These are phyloP conservation scores for Coccomyxa subellipsoidea DNA, from an alignment of 163 green algal species.

Conservation along the genomic window DNA sequence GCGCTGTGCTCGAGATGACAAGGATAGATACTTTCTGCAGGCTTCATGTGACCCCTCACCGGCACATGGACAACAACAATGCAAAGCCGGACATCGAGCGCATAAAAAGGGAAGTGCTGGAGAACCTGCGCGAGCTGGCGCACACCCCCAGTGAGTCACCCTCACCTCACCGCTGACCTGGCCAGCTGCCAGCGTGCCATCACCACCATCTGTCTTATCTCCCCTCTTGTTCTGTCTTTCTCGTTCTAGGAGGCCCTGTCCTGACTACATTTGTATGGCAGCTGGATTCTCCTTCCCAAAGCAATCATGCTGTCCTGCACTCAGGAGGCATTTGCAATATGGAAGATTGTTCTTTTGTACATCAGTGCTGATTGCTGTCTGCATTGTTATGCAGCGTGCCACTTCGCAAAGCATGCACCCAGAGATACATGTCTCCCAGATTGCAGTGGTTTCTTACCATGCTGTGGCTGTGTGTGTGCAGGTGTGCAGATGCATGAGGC, in stretches of 20 bases:
- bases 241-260: not conserved
- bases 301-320: too few relatives aligned
- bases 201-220: not conserved
- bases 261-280: too few relatives aligned
- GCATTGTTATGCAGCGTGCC: too few relatives aligned
- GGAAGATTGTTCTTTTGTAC: too few relatives aligned
- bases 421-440: too few relatives aligned
- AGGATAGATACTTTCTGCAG: too few relatives aligned
- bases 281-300: too few relatives aligned
- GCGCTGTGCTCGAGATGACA: too few relatives aligned
- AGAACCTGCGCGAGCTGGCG: conserved; percentile 56
- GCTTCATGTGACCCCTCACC: not conserved
- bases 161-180: not conserved
- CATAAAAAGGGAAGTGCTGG: conserved; percentile 58
- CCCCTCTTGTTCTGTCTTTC: not conserved
- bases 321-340: too few relatives aligned
- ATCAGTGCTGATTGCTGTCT: too few relatives aligned
- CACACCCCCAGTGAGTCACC: conserved; percentile 15
- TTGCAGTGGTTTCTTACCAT: too few relatives aligned
- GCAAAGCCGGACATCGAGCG: conserved; percentile 57
- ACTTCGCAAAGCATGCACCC: too few relatives aligned
- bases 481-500: conserved; percentile 67
- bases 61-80: conserved; percentile 36
- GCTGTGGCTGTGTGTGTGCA: not conserved
- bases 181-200: not conserved